Conservation (phyloP, 176 grass and related monocot genomes). For the Oryza punctata region DNA sequence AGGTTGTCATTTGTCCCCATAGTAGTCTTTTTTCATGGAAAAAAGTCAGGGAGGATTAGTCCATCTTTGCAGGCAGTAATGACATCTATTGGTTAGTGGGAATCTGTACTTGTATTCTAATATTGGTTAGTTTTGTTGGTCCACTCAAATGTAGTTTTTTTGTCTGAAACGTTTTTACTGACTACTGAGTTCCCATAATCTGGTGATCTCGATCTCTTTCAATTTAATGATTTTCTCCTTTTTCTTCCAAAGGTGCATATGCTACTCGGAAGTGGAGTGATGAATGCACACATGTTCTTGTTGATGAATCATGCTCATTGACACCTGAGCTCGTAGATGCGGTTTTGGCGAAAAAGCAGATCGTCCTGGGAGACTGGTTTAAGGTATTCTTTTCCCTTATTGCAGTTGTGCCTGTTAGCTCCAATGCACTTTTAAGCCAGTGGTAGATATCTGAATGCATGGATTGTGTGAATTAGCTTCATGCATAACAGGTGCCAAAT, state of each 20-base stretch:
- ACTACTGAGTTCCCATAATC: background rate
- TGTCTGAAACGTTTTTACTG: constrained; percentile 14
- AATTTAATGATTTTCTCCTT: background rate
- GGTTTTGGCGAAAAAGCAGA: constrained; percentile 69
- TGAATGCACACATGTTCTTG: constrained; percentile 84
- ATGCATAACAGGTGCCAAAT: background rate
- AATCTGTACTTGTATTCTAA: constrained; percentile 31
- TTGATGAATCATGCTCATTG: constrained; percentile 71
- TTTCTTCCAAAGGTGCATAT: constrained; percentile 61
- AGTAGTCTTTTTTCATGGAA: constrained; percentile 57
- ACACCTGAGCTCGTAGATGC: constrained; percentile 81
- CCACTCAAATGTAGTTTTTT: background rate
- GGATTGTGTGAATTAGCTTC: constrained; percentile 31
- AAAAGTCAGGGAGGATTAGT: constrained; percentile 49
- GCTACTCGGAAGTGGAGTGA: constrained; percentile 74
- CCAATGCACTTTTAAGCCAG: constrained; percentile 6
- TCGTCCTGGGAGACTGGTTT: constrained; percentile 71
- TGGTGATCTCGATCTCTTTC: constrained; percentile 27
- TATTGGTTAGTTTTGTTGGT: constrained; percentile 13
- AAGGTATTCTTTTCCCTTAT: constrained; percentile 53
- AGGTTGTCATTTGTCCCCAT: constrained; percentile 81
- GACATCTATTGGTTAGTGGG: constrained; percentile 77
- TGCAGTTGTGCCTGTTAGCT: constrained; percentile 13
- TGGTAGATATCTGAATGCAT: constrained; percentile 16
- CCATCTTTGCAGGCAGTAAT: constrained; percentile 63